These are phyloP conservation scores for Clohesyomyces aquaticus DNA, from an alignment of 495 filamentous ascomycete genomes.

Conservation along the genomic window DNA sequence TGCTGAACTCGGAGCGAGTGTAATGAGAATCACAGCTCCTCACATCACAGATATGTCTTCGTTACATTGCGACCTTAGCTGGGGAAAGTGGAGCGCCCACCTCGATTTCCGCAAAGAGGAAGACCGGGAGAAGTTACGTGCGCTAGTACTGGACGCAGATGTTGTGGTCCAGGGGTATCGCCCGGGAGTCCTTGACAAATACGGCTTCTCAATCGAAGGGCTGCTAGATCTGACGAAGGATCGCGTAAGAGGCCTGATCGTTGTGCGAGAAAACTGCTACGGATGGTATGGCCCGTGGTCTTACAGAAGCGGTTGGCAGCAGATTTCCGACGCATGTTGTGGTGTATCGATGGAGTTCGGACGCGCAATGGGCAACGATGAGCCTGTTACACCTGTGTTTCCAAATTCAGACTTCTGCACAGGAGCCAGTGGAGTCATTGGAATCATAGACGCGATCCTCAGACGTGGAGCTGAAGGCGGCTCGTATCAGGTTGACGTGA, in stretches of 20 bases:
- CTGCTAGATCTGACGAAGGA: constrained; percentile 56
- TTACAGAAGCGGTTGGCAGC: constrained; percentile 59
- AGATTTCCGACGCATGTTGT: constrained; percentile 55
- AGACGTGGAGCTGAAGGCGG: constrained; percentile 43
- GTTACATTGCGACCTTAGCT: constrained; percentile 58
- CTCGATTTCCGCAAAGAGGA: constrained; percentile 55
- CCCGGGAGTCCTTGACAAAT: constrained; percentile 54
- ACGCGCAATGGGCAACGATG: constrained; percentile 47
- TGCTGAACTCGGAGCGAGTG: constrained; percentile 63
- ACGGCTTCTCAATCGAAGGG: constrained; percentile 55
- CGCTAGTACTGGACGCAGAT: constrained; percentile 58
- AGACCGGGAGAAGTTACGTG: constrained; percentile 50
- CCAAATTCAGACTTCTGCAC: constrained; percentile 49
- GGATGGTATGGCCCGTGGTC: constrained; percentile 60
- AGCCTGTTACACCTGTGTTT: constrained; percentile 48
- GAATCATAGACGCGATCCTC: constrained; percentile 41
- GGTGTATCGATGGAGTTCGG: constrained; percentile 46
- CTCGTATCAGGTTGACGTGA: constrained; percentile 44
- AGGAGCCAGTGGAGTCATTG: constrained; percentile 39
- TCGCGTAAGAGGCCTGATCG: constrained; percentile 54
- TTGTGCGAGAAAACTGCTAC: constrained; percentile 61
- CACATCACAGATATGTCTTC: constrained; percentile 54
- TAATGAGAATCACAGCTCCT: constrained; percentile 63
- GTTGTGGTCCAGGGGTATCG: constrained; percentile 64
- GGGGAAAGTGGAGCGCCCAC: constrained; percentile 60